These are phyloP conservation scores for Lipomyces orientalis DNA, from an alignment of 805 yeast genomes.

Conservation along the genomic window DNA sequence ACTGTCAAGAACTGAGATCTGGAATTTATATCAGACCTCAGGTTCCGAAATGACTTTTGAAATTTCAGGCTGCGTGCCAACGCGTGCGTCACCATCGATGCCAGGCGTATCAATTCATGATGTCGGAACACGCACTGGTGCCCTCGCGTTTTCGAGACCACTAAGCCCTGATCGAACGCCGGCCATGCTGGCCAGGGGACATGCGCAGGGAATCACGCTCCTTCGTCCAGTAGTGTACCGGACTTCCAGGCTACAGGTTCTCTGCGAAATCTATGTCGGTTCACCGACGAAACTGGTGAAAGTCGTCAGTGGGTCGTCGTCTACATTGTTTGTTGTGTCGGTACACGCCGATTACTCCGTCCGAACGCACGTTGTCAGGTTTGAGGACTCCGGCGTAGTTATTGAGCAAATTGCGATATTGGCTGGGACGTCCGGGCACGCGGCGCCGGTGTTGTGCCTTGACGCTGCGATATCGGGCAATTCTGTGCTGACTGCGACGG, in stretches of 20 bases:
- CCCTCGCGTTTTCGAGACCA: background rate
- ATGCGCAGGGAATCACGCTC: constrained; percentile 11
- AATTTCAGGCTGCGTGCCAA: background rate
- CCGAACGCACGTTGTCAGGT: constrained; percentile 5
- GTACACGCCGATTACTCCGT: constrained; percentile 14
- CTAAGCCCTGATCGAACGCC: background rate
- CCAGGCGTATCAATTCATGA: background rate
- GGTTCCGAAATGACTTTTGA: background rate
- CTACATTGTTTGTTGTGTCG: background rate
- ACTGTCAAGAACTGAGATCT: no score
- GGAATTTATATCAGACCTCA: no score
- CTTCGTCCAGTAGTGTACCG: background rate
- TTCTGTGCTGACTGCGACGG: background rate
- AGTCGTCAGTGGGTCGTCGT: background rate
- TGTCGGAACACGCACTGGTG: background rate
- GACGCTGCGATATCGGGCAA: background rate
- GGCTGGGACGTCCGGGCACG: constrained; percentile 16
- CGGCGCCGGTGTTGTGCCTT: constrained; percentile 10
- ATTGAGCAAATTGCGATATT: background rate
- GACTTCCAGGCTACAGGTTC: background rate
- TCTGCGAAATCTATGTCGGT: constrained; percentile 7
- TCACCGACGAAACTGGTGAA: constrained; percentile 5
- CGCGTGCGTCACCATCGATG: background rate
- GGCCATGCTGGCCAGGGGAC: constrained; percentile 3
- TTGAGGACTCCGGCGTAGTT: background rate